Conservation (phyloP, 768 basidiomycete species). For the Cyclocybe aegerita region DNA sequence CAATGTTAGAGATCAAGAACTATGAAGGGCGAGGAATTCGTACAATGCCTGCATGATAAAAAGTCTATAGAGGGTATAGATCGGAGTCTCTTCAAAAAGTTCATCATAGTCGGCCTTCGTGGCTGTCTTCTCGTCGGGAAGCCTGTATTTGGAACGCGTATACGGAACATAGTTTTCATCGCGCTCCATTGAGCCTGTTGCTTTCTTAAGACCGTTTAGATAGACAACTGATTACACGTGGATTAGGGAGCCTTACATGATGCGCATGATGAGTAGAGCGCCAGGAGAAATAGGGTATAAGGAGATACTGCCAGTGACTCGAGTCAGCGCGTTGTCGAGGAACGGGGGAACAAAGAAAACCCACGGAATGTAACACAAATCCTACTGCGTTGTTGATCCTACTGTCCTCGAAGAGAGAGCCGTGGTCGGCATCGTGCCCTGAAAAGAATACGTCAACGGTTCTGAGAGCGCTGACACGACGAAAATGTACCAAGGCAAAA, state of each 20-base stretch:
- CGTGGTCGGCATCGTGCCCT: slow-evolving; percentile 50
- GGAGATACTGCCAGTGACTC: slow-evolving; percentile 35
- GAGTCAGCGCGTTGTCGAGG: slow-evolving; percentile 5
- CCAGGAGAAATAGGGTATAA: slow-evolving; percentile 68
- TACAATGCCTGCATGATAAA: slow-evolving; percentile 49
- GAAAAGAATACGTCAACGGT: background rate
- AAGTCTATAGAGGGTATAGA: slow-evolving; percentile 41
- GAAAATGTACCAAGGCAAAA: slow-evolving; percentile 46
- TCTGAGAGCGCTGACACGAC: background rate
- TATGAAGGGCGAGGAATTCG: slow-evolving; percentile 13
- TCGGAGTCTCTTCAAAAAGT: slow-evolving; percentile 52
- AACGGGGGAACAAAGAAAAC: slow-evolving; percentile 4
- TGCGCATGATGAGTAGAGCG: slow-evolving; percentile 68
- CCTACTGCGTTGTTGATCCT: slow-evolving; percentile 45
- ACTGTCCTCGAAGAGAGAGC: slow-evolving; percentile 35
- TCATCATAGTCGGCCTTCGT: slow-evolving; percentile 44
- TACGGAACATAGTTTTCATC: slow-evolving; percentile 76
- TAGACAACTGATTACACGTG: background rate
- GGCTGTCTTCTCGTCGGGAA: slow-evolving; percentile 37
- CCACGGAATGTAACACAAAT: slow-evolving; percentile 45
- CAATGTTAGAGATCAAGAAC: too few species aligned
- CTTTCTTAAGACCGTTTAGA: slow-evolving; percentile 34
- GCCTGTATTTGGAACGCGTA: slow-evolving; percentile 35
- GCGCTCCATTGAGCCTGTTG: slow-evolving; percentile 71
- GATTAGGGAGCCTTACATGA: slow-evolving; percentile 40